Conservation (phyloP, 202 grass and related monocot species). For the Alloteropsis angusta region DNA sequence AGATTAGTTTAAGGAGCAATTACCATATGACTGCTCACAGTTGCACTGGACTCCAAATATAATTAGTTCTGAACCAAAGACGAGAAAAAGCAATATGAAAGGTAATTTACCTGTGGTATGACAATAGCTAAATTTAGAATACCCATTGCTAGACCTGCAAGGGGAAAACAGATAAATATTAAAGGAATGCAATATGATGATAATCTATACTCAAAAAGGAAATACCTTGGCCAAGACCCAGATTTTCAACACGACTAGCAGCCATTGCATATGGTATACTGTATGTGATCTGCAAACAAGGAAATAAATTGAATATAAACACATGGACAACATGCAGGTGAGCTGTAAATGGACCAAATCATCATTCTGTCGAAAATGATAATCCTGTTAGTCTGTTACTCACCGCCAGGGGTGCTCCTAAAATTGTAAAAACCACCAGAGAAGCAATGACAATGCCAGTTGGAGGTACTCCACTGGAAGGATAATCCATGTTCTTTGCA, state of each 20-base stretch:
- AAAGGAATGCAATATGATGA: constrained; percentile 11
- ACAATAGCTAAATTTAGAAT: constrained; percentile 96
- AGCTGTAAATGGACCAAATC: not conserved
- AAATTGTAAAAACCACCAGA: constrained; percentile 60
- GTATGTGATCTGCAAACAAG: constrained; percentile 71
- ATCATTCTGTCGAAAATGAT: not conserved
- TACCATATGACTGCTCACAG: not conserved
- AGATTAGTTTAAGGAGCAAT: not conserved
- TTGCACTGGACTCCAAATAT: not conserved
- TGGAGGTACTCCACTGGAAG: constrained; percentile 44
- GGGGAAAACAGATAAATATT: not conserved
- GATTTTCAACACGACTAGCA: constrained; percentile 69
- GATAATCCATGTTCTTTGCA: constrained; percentile 65
- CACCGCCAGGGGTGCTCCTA: constrained; percentile 66
- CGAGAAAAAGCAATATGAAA: not conserved
- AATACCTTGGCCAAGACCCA: constrained; percentile 85
- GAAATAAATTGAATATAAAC: constrained; percentile 15
- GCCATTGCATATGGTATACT: constrained; percentile 98
- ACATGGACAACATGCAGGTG: not conserved
- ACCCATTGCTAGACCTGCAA: constrained; percentile 86
- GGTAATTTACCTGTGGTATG: constrained; percentile 68
- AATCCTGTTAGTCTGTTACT: constrained; percentile 27
- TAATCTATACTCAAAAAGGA: constrained; percentile 8
- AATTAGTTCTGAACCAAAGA: not conserved
- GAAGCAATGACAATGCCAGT: constrained; percentile 57